A percentile compares a stretch with the other conserved stretches of the same genome.
These are phyloP conservation scores for Vanilla planifolia DNA, from an alignment of 106 monocot species.

Conservation along the genomic window DNA sequence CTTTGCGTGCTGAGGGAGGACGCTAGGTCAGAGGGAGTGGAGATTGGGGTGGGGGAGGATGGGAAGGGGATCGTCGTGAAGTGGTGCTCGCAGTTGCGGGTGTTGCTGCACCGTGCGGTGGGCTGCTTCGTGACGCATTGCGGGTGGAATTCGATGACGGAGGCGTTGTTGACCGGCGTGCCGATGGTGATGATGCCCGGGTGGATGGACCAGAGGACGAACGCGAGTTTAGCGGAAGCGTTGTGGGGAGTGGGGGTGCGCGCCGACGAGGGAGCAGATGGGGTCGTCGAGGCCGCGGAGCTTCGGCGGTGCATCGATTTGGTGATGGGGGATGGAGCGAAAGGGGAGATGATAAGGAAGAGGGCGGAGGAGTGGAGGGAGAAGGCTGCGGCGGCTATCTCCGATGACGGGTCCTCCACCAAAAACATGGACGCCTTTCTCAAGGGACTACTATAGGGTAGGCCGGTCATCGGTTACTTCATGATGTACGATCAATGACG, in stretches of 20 bases:
- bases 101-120: slow-evolving; percentile 14
- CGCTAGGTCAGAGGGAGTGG: slow-evolving; percentile 2
- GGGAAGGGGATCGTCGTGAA: slow-evolving; percentile 1
- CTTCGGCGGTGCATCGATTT: background rate
- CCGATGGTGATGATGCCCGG: slow-evolving; percentile 18
- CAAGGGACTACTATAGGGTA: too few species aligned
- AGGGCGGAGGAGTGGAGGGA: slow-evolving; percentile 4
- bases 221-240: background rate
- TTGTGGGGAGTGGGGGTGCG: slow-evolving; percentile 3
- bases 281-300: slow-evolving; percentile 2
- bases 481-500: too few species aligned
- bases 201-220: slow-evolving; percentile 2
- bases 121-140: slow-evolving; percentile 77
- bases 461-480: too few species aligned
- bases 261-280: background rate
- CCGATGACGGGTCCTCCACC: background rate
- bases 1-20: slow-evolving; percentile 48
- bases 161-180: slow-evolving; percentile 5
- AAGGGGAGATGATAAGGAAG: background rate
- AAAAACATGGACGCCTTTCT: background rate
- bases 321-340: slow-evolving; percentile 9
- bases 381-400: background rate
- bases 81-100: slow-evolving; percentile 1
- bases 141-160: slow-evolving; percentile 59
- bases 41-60: background rate